phyloP scores from a whole-genome alignment of 305 asterid species.

The Fraxinus dipetala region DNA sequence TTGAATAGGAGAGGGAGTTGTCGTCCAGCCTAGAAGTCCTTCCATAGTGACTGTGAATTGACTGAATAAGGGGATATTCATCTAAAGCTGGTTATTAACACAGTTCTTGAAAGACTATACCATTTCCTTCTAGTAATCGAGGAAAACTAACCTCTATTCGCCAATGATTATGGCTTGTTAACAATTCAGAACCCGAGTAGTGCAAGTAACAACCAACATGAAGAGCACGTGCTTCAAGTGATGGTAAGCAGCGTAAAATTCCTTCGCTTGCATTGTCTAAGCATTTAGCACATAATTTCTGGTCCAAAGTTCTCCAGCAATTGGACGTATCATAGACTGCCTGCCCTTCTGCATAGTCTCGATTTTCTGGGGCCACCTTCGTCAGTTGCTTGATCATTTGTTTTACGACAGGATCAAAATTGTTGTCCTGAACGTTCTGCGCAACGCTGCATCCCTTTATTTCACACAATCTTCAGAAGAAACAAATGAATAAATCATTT shows the following conservation, averaged over 20 bases:
- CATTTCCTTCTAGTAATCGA: background rate
- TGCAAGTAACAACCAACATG: slow-evolving; percentile 17
- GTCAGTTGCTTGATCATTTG: slow-evolving; percentile 10
- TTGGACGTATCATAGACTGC: slow-evolving; percentile 16
- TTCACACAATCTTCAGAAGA: background rate
- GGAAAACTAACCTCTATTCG: background rate
- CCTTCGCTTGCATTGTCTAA: slow-evolving; percentile 14
- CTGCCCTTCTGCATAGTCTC: slow-evolving; percentile 19
- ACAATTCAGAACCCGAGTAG: slow-evolving; percentile 14
- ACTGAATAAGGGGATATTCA: background rate
- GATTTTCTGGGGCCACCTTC: background rate
- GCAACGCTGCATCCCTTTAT: slow-evolving; percentile 22
- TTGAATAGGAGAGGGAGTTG: no score
- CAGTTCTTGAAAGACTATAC: background rate
- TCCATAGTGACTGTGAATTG: no score
- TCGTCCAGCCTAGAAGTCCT: no score
- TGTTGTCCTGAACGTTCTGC: slow-evolving; percentile 12
- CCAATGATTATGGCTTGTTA: background rate
- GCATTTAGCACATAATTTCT: slow-evolving; percentile 7
- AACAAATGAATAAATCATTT: background rate
- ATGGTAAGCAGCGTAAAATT: slow-evolving; percentile 13
- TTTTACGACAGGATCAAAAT: slow-evolving; percentile 7
- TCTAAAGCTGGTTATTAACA: background rate
- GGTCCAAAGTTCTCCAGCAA: slow-evolving; percentile 22
- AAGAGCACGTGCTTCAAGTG: slow-evolving; percentile 23